Evolutionary conservation across 1,284 basidiomycete genomes (phyloP).

Genomic region (Cystobasidium sp.): DNA sequence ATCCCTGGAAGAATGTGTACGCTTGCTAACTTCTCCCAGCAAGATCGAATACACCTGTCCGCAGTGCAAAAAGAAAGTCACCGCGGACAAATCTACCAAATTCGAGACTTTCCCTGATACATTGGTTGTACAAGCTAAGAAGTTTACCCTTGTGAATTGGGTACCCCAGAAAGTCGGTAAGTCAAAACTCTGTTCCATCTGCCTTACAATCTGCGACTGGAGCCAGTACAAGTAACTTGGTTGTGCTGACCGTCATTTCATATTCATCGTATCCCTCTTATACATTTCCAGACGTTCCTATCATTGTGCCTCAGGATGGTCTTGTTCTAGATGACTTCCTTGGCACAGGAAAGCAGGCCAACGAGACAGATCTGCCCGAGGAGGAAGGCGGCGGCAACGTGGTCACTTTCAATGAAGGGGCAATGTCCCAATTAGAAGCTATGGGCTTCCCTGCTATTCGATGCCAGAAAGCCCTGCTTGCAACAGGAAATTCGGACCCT

Average conservation of each 20-base stretch:
- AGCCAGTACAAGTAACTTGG: too few species aligned
- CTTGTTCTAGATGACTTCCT: constrained; percentile 73
- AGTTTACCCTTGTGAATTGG: constrained; percentile 97
- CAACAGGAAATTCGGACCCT: constrained; percentile 77
- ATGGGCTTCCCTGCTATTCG: constrained; percentile 87
- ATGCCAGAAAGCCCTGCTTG: constrained; percentile 85
- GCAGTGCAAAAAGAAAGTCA: constrained; percentile 67
- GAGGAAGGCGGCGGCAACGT: constrained; percentile 57
- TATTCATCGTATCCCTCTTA: too few species aligned
- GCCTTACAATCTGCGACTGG: too few species aligned
- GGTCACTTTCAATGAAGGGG: constrained; percentile 68
- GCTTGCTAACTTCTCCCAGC: constrained; percentile 69
- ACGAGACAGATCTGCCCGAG: constrained; percentile 75
- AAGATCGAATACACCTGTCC: constrained; percentile 70
- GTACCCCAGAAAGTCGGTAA: constrained; percentile 90
- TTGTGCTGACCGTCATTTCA: too few species aligned
- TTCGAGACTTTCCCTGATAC: constrained; percentile 89
- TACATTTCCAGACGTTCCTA: constrained; percentile 72
- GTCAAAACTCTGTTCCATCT: constrained; percentile 50
- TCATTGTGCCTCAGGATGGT: constrained; percentile 67
- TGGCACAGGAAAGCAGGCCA: constrained; percentile 72
- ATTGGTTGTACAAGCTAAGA: constrained; percentile 86
- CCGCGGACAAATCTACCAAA: constrained; percentile 69
- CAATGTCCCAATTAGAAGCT: constrained; percentile 73
- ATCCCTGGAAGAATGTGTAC: constrained; percentile 70